Percentiles rank a stretch among this genome's conserved stretches.
phyloP scores from a whole-genome alignment of 179 eudicot genomes.

The Beta corolliflora region DNA sequence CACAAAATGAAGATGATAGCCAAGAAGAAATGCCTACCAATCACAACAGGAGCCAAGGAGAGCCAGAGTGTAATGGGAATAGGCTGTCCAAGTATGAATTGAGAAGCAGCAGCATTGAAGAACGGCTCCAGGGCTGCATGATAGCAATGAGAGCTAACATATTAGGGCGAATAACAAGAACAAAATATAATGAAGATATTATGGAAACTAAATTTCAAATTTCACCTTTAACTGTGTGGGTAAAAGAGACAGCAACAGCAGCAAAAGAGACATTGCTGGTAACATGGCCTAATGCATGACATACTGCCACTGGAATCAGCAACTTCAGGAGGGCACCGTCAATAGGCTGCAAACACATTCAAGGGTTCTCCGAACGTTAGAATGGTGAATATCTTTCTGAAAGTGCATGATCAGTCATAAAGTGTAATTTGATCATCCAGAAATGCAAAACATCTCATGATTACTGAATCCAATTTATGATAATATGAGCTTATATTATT shows the following conservation, averaged over 20 bases:
- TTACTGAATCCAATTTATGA: not conserved
- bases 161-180: not conserved
- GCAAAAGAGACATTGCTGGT: constrained; percentile 97
- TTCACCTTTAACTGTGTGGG: constrained; percentile 90
- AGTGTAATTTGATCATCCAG: not conserved
- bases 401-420: not conserved
- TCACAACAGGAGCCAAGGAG: constrained; percentile 87
- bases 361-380: not conserved
- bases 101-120: constrained; percentile 99
- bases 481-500: not conserved
- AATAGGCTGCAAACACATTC: constrained; percentile 61
- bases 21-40: constrained; percentile 51
- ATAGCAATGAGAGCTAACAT: constrained; percentile 17
- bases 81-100: constrained; percentile 82
- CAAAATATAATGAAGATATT: not conserved
- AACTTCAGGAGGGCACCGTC: constrained; percentile 71
- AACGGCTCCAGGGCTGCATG: constrained; percentile 91
- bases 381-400: not conserved
- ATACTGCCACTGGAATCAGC: constrained; percentile 89
- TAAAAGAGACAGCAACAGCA: constrained; percentile 96
- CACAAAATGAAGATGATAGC: not conserved
- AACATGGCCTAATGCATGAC: constrained; percentile 92
- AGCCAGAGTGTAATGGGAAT: constrained; percentile 85
- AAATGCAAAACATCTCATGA: not conserved
- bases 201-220: not conserved